phyloP scores from a whole-genome alignment of 768 basidiomycete genomes.

The Tricholoma bakamatsutake region DNA sequence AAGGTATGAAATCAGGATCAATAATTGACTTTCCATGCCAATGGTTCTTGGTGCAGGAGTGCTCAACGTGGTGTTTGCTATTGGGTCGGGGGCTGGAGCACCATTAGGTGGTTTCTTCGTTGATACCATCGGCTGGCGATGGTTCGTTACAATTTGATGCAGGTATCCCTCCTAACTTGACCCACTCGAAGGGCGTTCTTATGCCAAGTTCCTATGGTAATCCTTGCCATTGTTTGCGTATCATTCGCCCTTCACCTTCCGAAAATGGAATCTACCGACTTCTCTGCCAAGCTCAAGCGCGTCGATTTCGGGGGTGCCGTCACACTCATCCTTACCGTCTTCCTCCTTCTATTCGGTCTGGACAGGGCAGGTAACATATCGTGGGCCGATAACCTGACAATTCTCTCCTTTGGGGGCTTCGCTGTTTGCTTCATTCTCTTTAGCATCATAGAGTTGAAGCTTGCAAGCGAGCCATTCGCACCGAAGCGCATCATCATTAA shows the following conservation, averaged over 20 bases:
- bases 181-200: slow-evolving; percentile 43
- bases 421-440: slow-evolving; percentile 32
- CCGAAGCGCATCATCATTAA: slow-evolving; percentile 49
- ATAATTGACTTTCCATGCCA: too few species aligned
- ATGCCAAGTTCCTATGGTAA: slow-evolving; percentile 50
- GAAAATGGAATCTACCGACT: slow-evolving; percentile 29
- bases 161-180: not conserved
- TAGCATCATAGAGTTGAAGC: slow-evolving; percentile 37
- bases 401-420: slow-evolving; percentile 30
- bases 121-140: slow-evolving; percentile 65
- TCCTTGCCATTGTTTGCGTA: slow-evolving; percentile 51
- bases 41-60: slow-evolving; percentile 31
- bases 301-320: slow-evolving; percentile 60
- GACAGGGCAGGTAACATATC: slow-evolving; percentile 48
- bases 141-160: slow-evolving; percentile 24
- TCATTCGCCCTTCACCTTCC: slow-evolving; percentile 51
- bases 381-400: slow-evolving; percentile 37
- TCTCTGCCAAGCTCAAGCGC: slow-evolving; percentile 47
- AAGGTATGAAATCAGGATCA: slow-evolving; percentile 33
- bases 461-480: slow-evolving; percentile 56
- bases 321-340: slow-evolving; percentile 48
- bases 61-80: slow-evolving; percentile 53
- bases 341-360: slow-evolving; percentile 51
- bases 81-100: slow-evolving; percentile 53
- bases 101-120: slow-evolving; percentile 58